phyloP scores from a whole-genome alignment of 1,284 basidiomycete species.

The Naganishia cerealis region DNA sequence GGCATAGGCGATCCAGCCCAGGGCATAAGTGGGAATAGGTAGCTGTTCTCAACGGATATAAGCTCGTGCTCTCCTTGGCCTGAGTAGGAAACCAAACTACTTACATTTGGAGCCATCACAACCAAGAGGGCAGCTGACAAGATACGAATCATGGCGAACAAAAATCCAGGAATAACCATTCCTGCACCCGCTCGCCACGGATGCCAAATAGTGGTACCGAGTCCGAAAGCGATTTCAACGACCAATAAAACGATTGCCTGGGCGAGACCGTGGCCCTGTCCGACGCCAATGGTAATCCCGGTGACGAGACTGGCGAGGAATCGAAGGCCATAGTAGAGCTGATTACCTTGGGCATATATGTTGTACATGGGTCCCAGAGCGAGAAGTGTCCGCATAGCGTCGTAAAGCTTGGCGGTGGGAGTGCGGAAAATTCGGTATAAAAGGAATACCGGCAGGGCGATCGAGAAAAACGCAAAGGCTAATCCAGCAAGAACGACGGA shows the following conservation, averaged over 20 bases:
- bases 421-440: slow-evolving; percentile 74
- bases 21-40: slow-evolving; percentile 54
- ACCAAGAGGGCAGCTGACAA: slow-evolving; percentile 84
- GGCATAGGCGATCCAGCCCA: slow-evolving; percentile 89
- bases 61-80: neutral
- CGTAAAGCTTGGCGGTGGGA: slow-evolving; percentile 85
- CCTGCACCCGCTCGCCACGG: slow-evolving; percentile 95
- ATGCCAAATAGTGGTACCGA: slow-evolving; percentile 86
- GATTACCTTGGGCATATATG: slow-evolving; percentile 85
- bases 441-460: slow-evolving; percentile 72
- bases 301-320: slow-evolving; percentile 78
- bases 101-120: slow-evolving; percentile 79
- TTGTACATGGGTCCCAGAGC: slow-evolving; percentile 92
- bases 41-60: slow-evolving; percentile 21
- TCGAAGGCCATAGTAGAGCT: slow-evolving; percentile 79
- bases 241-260: slow-evolving; percentile 87
- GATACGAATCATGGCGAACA: slow-evolving; percentile 85
- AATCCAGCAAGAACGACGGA: slow-evolving; percentile 52
- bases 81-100: slow-evolving; percentile 46
- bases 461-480: slow-evolving; percentile 70
- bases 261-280: slow-evolving; percentile 81
- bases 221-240: slow-evolving; percentile 75
- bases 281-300: slow-evolving; percentile 80
- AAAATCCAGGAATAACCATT: slow-evolving; percentile 89
- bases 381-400: slow-evolving; percentile 87